phyloP scores from a whole-genome alignment of 345 rosid genomes.

The Turritis glabra region DNA sequence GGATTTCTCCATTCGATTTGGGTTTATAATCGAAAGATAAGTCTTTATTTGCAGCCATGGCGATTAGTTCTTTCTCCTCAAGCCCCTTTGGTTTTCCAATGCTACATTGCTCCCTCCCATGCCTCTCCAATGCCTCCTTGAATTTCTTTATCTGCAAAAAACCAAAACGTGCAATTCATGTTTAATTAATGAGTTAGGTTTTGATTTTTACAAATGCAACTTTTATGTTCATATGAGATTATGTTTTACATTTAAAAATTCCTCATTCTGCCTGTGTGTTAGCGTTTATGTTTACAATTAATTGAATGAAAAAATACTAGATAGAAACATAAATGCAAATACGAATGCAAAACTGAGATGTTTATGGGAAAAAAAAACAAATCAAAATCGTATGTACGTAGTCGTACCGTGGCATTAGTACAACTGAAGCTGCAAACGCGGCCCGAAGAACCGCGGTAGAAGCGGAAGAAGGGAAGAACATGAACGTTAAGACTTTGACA shows the following conservation, averaged over 20 bases:
- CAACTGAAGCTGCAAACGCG: slow-evolving; percentile 90
- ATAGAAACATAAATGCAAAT: too few relatives aligned
- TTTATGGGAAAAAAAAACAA: too few relatives aligned
- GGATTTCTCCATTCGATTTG: slow-evolving; percentile 23
- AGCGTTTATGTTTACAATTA: too few relatives aligned
- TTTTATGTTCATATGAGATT: too few relatives aligned
- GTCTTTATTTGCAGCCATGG: slow-evolving; percentile 71
- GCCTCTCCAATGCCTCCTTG: slow-evolving; percentile 76
- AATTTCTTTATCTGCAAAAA: slow-evolving; percentile 76
- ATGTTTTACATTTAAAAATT: too few relatives aligned
- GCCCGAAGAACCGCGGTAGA: slow-evolving; percentile 82
- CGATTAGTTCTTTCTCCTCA: slow-evolving; percentile 77
- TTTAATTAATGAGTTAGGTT: too few relatives aligned
- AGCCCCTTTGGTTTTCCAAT: slow-evolving; percentile 68
- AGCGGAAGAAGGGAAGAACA: slow-evolving; percentile 82
- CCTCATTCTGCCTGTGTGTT: too few relatives aligned
- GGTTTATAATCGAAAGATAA: slow-evolving; percentile 59
- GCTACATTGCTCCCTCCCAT: slow-evolving; percentile 70
- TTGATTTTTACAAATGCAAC: too few relatives aligned
- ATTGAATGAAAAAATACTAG: too few relatives aligned
- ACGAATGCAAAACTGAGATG: too few relatives aligned
- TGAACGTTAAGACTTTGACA: slow-evolving; percentile 83
- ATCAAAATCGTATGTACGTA: slow-evolving; percentile 11
- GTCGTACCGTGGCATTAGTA: slow-evolving; percentile 90
- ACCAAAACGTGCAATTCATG: slow-evolving; percentile 37